Evolutionary conservation across 106 monocot species (phyloP).

Genomic region (Allium cepa): DNA sequence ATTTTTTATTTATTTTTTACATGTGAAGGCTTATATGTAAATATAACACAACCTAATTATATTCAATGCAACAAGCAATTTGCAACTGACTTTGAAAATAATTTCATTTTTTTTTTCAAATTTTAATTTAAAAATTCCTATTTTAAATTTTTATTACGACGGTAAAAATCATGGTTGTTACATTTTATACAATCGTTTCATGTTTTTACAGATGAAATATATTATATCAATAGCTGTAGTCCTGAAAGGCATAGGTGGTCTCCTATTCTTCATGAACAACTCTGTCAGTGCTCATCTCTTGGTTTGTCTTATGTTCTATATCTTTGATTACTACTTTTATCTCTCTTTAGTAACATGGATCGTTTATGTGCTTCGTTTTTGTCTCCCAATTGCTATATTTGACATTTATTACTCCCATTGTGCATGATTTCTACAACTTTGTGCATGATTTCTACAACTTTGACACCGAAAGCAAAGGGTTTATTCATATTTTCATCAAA

Average conservation of each 20-base stretch:
- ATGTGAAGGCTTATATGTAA: no score
- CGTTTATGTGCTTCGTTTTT: not conserved
- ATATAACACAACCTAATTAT: no score
- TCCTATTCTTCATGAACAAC: constrained; percentile 73
- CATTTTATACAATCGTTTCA: no score
- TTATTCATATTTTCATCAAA: constrained; percentile 59
- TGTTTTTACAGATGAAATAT: constrained; percentile 46
- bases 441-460: constrained; percentile 76
- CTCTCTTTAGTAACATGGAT: not conserved
- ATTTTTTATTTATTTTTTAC: no score
- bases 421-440: constrained; percentile 77
- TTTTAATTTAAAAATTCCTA: no score
- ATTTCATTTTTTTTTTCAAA: no score
- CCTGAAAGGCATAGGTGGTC: constrained; percentile 69
- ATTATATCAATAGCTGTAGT: constrained; percentile 49
- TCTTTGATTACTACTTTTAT: not conserved
- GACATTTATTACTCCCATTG: constrained; percentile 50
- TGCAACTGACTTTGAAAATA: no score
- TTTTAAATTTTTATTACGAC: no score
- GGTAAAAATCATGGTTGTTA: no score
- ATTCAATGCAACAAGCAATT: no score
- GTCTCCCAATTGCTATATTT: constrained; percentile 36
- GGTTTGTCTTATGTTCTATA: constrained; percentile 20
- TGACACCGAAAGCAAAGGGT: constrained; percentile 51
- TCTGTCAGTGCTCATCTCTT: constrained; percentile 68